Evolutionary conservation across 768 basidiomycete species (phyloP), one percentile per base, ranked within the genome.

Genomic region (Rhodotorula kratochvilovae): DNA sequence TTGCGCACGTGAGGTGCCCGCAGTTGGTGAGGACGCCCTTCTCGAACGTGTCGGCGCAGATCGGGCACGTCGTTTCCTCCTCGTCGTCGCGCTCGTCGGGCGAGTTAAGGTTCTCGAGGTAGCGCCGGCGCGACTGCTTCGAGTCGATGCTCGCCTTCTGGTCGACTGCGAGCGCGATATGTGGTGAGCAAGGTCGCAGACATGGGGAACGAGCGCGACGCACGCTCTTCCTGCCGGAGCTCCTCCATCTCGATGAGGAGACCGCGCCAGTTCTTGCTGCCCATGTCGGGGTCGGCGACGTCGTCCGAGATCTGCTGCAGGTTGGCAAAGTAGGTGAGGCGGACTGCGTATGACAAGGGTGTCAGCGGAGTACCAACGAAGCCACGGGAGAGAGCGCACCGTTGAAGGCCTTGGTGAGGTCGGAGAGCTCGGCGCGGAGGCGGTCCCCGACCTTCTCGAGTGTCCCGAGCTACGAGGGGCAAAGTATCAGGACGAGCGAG

Each of bases 21-120:
- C 77, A 78, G 23, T 23, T 48, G 8, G 76, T 77, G 21, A 78
- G 48, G 10, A 78, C 61, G 19, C 73, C 77, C 43, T 55, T 35
- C 29, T 29, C 17, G 53, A 64, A 65, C 15, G 3, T 33, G 5
- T 75, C 71, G 36, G 54, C 57, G 57, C 77, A 78, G 58, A 78
- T 78, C 25, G 67, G 53, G 54, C 77, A 77, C 0, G 36, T 50
- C 6, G 56, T 45, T 10, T 67, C 73, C 27, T 67, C 71, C 15
- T 59, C 31, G 23, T 7, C 48, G 12, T 62, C 64, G 29, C 29
- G 31, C 19, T 46, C 64, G 17, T 70, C 46, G 5, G 61, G n/a
- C 15, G 46, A 36, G 29, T 73, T 46, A 45, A 77, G 68, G 43
- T 61, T 63, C 36, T 75, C 70, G 33, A 77, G 67, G 63, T 70